Base-by-base conservation (phyloP, 2,329 filamentous ascomycete genomes). In the Fusarium redolens region DNA sequence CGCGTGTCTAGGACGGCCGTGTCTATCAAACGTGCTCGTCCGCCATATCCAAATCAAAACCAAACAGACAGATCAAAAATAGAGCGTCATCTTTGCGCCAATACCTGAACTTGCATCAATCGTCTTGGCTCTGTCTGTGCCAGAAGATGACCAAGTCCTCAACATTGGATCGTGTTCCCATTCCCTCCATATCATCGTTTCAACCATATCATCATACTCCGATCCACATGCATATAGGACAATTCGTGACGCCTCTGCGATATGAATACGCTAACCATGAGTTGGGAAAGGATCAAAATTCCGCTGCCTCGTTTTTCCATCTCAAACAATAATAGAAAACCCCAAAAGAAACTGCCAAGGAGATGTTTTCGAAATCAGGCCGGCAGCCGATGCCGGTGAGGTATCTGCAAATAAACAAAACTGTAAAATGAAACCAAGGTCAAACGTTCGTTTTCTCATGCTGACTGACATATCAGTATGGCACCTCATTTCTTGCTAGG, bases 151-250 rank as follows among this genome's bases (percentile, higher is more conserved):
- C 52, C 51, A 58, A 43, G 52, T 37, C 37, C 37, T 56, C 60
- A 73, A 69, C 56, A 65, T 75, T 75, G 75, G 71, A 75, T 77
- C 72, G 68, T 72, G 69, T 69, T 64, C 70, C 73, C 58, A 71
- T 69, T 63, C 60, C 66, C 61, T 61, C 72, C 65, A 47, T 76
- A 70, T 72, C 63, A 56, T 68, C 51, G 48, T 61, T 71, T 74
- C 69, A 73, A 72, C 69, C 72, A 52, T 73, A 57, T 68, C 72
- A 72, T 78, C 72, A 64, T 76, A 80, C 78, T 80, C 78, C 76
- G 66, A 69, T 77, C 69, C 75, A 72, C 71, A 78, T 78, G 76
- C 76, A 74, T 75, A 69, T 71, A 76, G 69, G 72, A 75, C 61
- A 75, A 64, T 68, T 75, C 67, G 65, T 47, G 71, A 72, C 73